These are phyloP conservation scores for Solanum okadae DNA, from an alignment of 257 asterid species.

Conservation along the genomic window DNA sequence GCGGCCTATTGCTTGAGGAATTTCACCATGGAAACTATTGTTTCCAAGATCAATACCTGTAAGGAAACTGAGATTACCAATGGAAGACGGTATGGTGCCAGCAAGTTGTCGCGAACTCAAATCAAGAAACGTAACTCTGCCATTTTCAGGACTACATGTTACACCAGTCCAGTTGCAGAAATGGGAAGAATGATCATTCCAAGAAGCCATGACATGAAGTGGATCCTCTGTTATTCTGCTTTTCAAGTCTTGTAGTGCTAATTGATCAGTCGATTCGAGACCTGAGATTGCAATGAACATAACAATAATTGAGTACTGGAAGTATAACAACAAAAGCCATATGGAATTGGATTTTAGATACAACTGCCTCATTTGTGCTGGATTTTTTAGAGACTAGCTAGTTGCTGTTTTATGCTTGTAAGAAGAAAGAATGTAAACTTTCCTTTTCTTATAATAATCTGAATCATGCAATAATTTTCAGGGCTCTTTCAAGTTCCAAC, in stretches of 20 bases:
- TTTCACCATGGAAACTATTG: constrained; percentile 9
- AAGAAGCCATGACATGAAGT: not conserved
- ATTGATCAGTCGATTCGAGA: not conserved
- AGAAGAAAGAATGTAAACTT: not conserved
- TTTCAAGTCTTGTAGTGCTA: not conserved
- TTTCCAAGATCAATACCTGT: not conserved
- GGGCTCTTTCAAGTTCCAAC: not conserved
- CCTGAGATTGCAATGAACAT: not conserved
- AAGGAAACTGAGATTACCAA: constrained; percentile 14
- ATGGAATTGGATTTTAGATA: not conserved
- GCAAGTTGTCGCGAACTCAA: not conserved
- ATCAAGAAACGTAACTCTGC: constrained; percentile 4
- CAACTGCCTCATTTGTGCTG: not conserved
- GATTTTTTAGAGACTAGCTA: not conserved
- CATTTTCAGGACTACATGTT: not conserved
- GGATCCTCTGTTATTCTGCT: not conserved
- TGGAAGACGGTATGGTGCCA: constrained; percentile 7
- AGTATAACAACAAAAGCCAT: not conserved
- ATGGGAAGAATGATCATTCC: constrained; percentile 1
- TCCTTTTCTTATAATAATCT: not conserved
- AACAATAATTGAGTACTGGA: not conserved
- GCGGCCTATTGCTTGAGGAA: constrained; percentile 16
- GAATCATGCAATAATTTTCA: not conserved
- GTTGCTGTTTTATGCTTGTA: not conserved
- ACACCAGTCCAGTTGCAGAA: constrained; percentile 23